Conservation (phyloP, 129 eudicot species). For the Smallanthus sonchifolius region DNA sequence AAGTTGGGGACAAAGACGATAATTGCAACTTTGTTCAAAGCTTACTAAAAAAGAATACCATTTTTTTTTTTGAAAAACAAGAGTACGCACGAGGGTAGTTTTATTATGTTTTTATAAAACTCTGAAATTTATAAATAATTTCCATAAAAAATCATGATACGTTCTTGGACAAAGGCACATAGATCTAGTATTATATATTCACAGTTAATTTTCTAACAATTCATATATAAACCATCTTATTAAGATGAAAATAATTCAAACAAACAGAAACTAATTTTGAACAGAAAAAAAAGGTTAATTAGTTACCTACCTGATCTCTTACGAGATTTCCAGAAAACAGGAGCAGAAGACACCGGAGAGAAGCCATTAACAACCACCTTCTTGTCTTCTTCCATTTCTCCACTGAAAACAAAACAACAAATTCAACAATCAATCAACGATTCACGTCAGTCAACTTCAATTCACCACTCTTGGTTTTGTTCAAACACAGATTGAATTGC, state of each 20-base stretch:
- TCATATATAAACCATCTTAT: not conserved
- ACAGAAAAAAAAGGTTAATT: not conserved
- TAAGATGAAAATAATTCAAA: not conserved
- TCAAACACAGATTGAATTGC: not conserved
- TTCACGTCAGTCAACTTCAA: not conserved
- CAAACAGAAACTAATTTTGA: not conserved
- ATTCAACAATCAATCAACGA: not conserved
- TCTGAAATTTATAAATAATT: not conserved
- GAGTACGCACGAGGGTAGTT: not conserved
- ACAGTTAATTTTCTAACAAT: too few species aligned
- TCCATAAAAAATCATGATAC: not conserved
- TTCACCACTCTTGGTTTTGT: not conserved
- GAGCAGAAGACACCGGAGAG: conserved; percentile 65
- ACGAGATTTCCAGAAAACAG: conserved; percentile 83
- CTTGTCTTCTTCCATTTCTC: conserved; percentile 40
- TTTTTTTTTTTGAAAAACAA: not conserved
- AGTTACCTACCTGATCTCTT: conserved; percentile 53
- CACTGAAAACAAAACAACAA: not conserved
- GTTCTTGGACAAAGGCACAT: not conserved
- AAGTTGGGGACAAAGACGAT: not conserved
- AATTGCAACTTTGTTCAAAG: not conserved
- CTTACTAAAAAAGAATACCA: not conserved
- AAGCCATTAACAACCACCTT: conserved; percentile 55
- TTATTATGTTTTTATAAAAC: not conserved
- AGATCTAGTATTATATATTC: too few species aligned